Evolutionary conservation across 495 filamentous ascomycete genomes (phyloP), one percentile per base, ranked within the genome.

Genomic region (Elasticomyces elasticus): DNA sequence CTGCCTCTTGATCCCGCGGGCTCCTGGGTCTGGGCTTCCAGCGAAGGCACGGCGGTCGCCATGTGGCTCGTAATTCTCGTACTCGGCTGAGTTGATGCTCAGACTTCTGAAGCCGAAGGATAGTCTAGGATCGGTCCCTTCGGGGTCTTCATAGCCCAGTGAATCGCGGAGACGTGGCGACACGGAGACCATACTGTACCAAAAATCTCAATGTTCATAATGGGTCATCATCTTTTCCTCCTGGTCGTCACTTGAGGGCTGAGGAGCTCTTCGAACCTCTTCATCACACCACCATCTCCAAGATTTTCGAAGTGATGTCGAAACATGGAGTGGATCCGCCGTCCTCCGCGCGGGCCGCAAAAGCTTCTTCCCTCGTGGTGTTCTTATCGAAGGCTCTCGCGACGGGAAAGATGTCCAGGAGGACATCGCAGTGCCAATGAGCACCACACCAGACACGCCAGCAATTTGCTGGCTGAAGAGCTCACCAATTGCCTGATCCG

Each of bases 111-210:
- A 58, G 40, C 55, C 55, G 1, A 41, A 27, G 6, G 24, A 17
- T n/a, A 58, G 37, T 6, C 55, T 20, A 4, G 55, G 49, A 23
- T 58, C 55, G 0, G 42, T 45, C 7, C 31, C 40, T 3, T 52
- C 55, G 13, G 40, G 48, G n/a, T 58, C 55, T 26, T 58, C 55
- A 33, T 58, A 51, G 7, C 52, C 55, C 17, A 58, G 31, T 1
- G 47, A 58, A 41, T 58, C 55, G 3, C 47, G 47, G n/a, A 58
- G 40, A 2, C 55, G 55, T 38, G 55, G 55, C 11, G 55, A 58
- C 24, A 42, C 20, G 49, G 6, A 19, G 17, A 55, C 53, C 53
- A 55, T 55, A 24, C 5, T 35, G 49, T 11, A 33, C 30, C 30
- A 33, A 33, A 15, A 7, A 33, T 33, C 30, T 33, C 30, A 33